Evolutionary conservation across 2,329 filamentous ascomycete genomes (phyloP), one percentile per base, ranked within the genome.

Genomic region (Botrytis fragariae): DNA sequence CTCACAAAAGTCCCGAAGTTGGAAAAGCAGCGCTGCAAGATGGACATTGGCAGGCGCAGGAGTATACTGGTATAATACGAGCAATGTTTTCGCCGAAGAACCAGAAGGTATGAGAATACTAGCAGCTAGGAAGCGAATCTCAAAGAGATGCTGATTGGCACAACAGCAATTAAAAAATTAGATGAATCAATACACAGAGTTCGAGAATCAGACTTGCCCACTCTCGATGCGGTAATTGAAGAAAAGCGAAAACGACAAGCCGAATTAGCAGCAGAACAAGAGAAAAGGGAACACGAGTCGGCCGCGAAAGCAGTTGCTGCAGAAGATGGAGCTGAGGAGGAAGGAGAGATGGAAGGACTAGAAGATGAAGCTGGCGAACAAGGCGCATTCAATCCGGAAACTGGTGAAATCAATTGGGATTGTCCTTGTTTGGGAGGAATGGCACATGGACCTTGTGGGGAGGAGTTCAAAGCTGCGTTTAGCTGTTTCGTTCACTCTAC

Each of bases 351-450:
- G 48, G 85, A 86, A 77, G 88, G 85, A 29, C 84, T 96, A 22
- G 92, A 97, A 82, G 89, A 93, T 74, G 94, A 98, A 83, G 94
- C 94, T 9, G 88, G 85, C 75, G 91, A 95, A 81, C 91, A 98
- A 83, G 96, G 94, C 72, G 96, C 96, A 1, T 99, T 98, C 86
- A 97, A 99, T 83, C 94, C 95, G 4, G 96, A 98, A 85, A 99
- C 96, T 16, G 96, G 96, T 78, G 96, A 99, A 87, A 99, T 99
- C 84, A 99, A 99, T 87, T 99, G 96, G 96, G 96, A 98, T 82
- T 99, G 96, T 83, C 96, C 96, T 25, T 99, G 96, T 82, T 86
- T 99, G 48, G 96, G 96, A 67, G 96, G 96, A 71, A 99, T 99
- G 96, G 96, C 96, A 12, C 85, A 97, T 81, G 96, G 96, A 0